These are phyloP conservation scores for Acanthamoeba royreba DNA, from an alignment of 208 protist genomes.

Conservation along the genomic window DNA sequence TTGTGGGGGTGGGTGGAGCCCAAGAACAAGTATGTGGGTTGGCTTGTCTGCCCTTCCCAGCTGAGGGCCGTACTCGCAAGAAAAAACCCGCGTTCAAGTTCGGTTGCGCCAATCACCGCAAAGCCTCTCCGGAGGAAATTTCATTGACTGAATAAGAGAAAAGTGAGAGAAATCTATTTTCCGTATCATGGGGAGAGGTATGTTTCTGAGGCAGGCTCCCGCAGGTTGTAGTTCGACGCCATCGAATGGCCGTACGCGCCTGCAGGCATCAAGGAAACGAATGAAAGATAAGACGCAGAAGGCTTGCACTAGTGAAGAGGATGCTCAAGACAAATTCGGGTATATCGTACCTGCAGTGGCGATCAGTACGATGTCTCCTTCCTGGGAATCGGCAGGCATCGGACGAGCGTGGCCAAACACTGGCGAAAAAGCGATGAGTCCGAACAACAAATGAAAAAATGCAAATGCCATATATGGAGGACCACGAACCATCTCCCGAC, in stretches of 20 bases:
- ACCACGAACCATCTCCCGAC: not conserved
- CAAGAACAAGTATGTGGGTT: not conserved
- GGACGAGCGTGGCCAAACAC: not conserved
- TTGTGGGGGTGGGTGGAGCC: not conserved
- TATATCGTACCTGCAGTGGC: not conserved
- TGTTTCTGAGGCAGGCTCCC: not conserved
- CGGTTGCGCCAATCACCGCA: not conserved
- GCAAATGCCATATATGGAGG: too few relatives aligned
- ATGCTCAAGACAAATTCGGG: not conserved
- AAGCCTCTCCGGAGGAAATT: not conserved
- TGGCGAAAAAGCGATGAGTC: too few relatives aligned
- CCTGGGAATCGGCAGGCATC: not conserved
- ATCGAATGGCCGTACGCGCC: constrained; percentile 49
- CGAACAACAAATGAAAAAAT: too few relatives aligned
- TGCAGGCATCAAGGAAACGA: not conserved
- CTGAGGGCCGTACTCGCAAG: not conserved
- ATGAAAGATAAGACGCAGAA: not conserved
- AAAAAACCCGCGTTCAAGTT: not conserved
- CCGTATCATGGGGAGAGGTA: not conserved
- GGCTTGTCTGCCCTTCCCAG: not conserved
- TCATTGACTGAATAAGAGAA: not conserved
- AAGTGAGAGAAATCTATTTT: not conserved
- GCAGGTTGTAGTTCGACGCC: constrained; percentile 41
- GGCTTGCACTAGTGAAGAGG: not conserved
- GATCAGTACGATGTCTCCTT: constrained; percentile 44